These are phyloP conservation scores for Deinandra increscens DNA, from an alignment of 129 eudicot species.

Conservation along the genomic window DNA sequence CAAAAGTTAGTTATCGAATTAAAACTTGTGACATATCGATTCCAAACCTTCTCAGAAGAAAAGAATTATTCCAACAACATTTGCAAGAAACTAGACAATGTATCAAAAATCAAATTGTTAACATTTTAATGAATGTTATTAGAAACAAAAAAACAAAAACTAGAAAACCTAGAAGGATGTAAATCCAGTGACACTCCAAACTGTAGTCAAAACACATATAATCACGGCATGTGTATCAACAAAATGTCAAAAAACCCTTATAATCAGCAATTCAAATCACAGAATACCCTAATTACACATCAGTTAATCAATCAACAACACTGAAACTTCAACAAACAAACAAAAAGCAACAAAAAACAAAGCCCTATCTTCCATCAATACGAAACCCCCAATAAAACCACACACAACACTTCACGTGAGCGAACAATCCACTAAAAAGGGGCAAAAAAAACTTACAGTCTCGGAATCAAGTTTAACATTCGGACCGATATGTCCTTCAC, in stretches of 20 bases:
- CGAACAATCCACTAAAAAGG: not conserved
- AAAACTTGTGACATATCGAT: not conserved
- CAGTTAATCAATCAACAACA: not conserved
- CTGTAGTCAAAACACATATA: not conserved
- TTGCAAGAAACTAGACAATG: conserved; percentile 4
- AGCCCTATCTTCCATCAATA: conserved; percentile 30
- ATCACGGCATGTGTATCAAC: not conserved
- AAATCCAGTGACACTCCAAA: conserved; percentile 22
- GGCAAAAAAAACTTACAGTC: conserved; percentile 50
- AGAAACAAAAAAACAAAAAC: conserved; percentile 8
- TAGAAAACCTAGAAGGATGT: conserved; percentile 5
- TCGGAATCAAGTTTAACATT: conserved; percentile 83
- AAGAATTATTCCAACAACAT: conserved; percentile 1
- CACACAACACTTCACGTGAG: not conserved
- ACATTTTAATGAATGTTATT: not conserved
- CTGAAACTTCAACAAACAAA: conserved; percentile 6
- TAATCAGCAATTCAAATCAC: conserved; percentile 6
- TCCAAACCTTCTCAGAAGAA: conserved; percentile 8
- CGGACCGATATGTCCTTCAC: conserved; percentile 76
- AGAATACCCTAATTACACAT: conserved; percentile 10
- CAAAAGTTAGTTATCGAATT: not conserved
- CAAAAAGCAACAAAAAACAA: too few species aligned
- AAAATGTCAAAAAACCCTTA: conserved; percentile 24
- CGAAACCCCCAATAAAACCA: conserved; percentile 21
- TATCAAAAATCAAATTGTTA: conserved; percentile 2